Evolutionary conservation across 257 asterid species (phyloP), one percentile per base, ranked within the genome.

Genomic region (Primulina huaijiensis): DNA sequence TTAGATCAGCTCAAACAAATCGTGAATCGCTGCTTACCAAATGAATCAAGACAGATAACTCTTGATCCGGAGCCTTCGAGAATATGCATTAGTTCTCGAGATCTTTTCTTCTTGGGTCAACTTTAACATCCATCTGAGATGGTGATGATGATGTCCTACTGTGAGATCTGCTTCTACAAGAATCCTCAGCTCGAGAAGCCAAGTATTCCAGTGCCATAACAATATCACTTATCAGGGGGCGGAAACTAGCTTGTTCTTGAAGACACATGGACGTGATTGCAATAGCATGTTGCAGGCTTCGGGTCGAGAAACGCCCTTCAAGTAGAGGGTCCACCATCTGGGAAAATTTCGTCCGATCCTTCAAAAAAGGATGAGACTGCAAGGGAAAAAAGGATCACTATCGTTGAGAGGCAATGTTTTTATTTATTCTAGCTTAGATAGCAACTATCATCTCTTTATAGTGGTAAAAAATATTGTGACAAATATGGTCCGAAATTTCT

Each of bases 191-290:
- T 64, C 83, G 82, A 69, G 84, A 63, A 66, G 80, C 78, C 6
- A 89, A 64, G 80, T 78, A 89, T 17, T 86, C 93, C 9, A 89
- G 89, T 6, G 96, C 93, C 20, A 64, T 70, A 31, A 79, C 89
- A 60, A 87, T 81, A 30, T 86, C 96, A 9, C 83, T 80, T 53
- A 80, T 80, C 35, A 50, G 55, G 19, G 96, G 96, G 1, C 93
- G 89, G 55, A 80, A 76, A 38, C 65, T 80, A 7, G 89, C 89
- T 33, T 86, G 88, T 57, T 86, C 92, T 31, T 86, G 89, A 55
- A 88, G 86, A 62, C 96, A 88, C 96, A 88, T 86, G 25, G 88
- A 81, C 0, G 89, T 77, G 29, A 89, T 82, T 7, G 89, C 87
- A 50, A 85, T 79, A 0, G 93, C 86, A 2, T 89, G 93, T 62